Conservation (phyloP, 495 filamentous ascomycete genomes). For the Penicillium flavigenum region DNA sequence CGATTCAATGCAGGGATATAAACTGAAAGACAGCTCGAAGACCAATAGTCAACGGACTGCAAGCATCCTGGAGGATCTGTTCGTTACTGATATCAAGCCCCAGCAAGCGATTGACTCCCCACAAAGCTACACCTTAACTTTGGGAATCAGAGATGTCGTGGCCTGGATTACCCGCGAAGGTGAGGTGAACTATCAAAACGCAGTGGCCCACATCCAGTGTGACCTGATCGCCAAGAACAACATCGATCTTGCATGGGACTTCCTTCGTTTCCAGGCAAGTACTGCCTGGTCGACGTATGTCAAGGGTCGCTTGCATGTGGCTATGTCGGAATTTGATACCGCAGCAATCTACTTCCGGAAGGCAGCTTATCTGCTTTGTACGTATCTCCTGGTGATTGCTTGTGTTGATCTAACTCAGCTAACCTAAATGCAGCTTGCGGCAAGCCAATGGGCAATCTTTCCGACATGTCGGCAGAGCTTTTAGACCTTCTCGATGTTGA, state of each 20-base stretch:
- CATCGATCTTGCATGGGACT: conserved; percentile 72
- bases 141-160: conserved; percentile 50
- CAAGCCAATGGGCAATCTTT: conserved; percentile 47
- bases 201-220: conserved; percentile 63
- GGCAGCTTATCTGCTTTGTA: conserved; percentile 79
- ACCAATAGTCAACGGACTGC: conserved; percentile 29
- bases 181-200: conserved; percentile 46
- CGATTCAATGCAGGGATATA: conserved; percentile 28
- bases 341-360: conserved; percentile 79
- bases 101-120: conserved; percentile 41
- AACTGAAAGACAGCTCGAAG: conserved; percentile 31
- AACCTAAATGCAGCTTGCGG: conserved; percentile 35
- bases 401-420: conserved; percentile 6
- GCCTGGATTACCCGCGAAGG: conserved; percentile 49
- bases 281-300: conserved; percentile 80
- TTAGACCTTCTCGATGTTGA: conserved; percentile 70
- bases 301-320: conserved; percentile 75
- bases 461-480: conserved; percentile 57
- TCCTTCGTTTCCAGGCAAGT: conserved; percentile 64
- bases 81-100: conserved; percentile 48
- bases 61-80: conserved; percentile 52
- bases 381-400: conserved; percentile 29
- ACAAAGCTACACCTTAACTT: conserved; percentile 48
- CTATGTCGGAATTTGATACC: conserved; percentile 65
- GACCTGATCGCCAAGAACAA: conserved; percentile 67